Base-by-base conservation (phyloP, 208 protist species). In the Trypanosoma scelopori region DNA sequence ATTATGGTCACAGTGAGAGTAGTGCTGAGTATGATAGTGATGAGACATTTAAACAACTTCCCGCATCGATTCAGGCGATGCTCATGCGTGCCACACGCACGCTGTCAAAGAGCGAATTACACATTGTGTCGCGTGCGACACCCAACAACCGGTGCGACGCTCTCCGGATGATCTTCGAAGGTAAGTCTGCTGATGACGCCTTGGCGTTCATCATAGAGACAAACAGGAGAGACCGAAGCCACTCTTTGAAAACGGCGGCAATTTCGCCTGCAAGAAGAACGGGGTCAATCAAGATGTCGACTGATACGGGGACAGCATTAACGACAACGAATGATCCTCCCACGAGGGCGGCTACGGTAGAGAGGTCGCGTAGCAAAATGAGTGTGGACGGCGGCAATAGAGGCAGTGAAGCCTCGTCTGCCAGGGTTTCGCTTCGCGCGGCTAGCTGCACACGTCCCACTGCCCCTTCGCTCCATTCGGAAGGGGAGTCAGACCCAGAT, bases 91-190 rank as follows among this genome's bases (percentile, higher is more conserved):
- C 79, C 55, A 62, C 75, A 13, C 65, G 74, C 41, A 47, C 61
- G 13, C 65, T 93, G 7, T 71, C 71, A 4, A 11, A 37, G 3
- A n/a, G 23, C 22, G 75, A 93, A 59, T 60, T 80, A 18, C 15
- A 35, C 25, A 51, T 42, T 16, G 69, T 91, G 16, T 57, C 65
- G 0, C 5, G 28, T 37, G 61, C 78, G 37, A 70, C 80, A 16
- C 65, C 84, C 2, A 68, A 68, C 11, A 59, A 73, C 1, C 84
- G 87, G 20, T 91, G 82, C 56, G 67, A 74, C 37, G 84, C 81
- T 1, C 74, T 93, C 28, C 72, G 78, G 11, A 79, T 86, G 63
- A 71, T 89, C 37, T 87, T 87, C 58, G 72, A 83, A n/a, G 79
- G 76, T 32, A 64, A 66, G 30, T 57, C 71, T 23, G 79, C 81